phyloP scores from a whole-genome alignment of 306 rosid species.

The Prosopis cineraria region DNA sequence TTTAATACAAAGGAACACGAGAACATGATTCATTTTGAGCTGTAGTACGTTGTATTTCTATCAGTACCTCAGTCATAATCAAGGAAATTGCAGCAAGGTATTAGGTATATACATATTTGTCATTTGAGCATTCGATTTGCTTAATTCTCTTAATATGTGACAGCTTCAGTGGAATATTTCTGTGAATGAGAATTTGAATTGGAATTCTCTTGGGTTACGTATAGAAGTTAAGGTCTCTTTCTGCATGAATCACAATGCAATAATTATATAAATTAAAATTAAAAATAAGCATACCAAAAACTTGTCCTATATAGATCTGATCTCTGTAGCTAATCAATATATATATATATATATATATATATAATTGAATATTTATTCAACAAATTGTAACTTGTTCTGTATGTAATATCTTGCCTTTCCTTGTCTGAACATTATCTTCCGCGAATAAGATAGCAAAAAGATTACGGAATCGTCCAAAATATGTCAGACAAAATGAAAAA shows the following conservation, averaged over 20 bases:
- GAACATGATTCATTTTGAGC: neutral
- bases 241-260: neutral
- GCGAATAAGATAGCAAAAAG: slow-evolving; percentile 31
- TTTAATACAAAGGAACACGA: no score
- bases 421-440: neutral
- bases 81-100: neutral
- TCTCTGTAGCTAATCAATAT: neutral
- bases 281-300: neutral
- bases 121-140: neutral
- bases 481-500: slow-evolving; percentile 41
- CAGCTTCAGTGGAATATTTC: neutral
- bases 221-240: neutral
- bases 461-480: slow-evolving; percentile 34
- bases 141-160: neutral
- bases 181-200: neutral
- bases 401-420: neutral
- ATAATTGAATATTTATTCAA: neutral
- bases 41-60: neutral
- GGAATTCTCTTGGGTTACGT: slow-evolving; percentile 8
- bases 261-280: neutral
- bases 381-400: neutral
- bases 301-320: neutral
- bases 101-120: no score
- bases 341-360: no score
- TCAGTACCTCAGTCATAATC: neutral